phyloP scores from a whole-genome alignment of 1,284 basidiomycete genomes.

The Thecaphora thlaspeos region DNA sequence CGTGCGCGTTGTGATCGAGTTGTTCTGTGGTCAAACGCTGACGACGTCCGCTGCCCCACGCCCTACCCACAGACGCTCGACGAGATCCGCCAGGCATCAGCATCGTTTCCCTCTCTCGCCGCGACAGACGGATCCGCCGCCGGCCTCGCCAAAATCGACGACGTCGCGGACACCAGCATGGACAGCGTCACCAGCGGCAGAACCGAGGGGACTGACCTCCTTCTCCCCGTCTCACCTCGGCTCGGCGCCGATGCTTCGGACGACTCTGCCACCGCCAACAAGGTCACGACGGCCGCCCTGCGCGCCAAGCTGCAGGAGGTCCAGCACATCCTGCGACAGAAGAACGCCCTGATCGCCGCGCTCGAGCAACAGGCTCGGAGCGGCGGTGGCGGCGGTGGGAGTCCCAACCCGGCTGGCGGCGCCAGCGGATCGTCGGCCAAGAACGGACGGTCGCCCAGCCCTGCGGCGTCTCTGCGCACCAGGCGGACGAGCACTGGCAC shows the following conservation, averaged over 20 bases:
- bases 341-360: conserved; percentile 15
- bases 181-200: neutral
- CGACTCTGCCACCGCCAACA: neutral
- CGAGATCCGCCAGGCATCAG: conserved; percentile 5
- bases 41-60: conserved; percentile 28
- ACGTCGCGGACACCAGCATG: neutral
- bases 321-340: conserved; percentile 15
- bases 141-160: neutral
- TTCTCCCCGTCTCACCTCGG: neutral
- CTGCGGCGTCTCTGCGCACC: neutral
- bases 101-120: neutral
- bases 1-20: no score
- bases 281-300: neutral
- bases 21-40: conserved; percentile 17
- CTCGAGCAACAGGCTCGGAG: conserved; percentile 4
- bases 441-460: neutral
- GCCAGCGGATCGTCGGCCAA: neutral
- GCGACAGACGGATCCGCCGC: neutral
- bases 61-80: conserved; percentile 14
- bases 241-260: neutral
- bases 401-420: conserved; percentile 1
- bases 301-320: conserved; percentile 17
- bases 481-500: neutral
- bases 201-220: no score
- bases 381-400: neutral